phyloP scores from a whole-genome alignment of 306 rosid genomes.

The Erythrophleum fordii region DNA sequence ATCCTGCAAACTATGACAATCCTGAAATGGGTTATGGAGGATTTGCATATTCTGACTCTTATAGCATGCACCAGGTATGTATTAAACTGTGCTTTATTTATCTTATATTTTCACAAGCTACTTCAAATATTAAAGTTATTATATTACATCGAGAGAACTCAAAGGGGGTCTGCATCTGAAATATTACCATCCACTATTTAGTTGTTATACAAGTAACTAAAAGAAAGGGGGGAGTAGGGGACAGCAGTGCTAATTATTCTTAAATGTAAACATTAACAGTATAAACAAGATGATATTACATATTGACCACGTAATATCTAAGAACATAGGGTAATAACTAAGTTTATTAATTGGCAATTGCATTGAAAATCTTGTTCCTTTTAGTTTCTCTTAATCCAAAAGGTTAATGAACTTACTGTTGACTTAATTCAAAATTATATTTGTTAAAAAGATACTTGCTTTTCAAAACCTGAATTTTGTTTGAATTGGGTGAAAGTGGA shows the following conservation, averaged over 20 bases:
- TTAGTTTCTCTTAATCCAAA: not conserved
- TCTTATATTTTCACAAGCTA: not conserved
- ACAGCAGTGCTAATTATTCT: not conserved
- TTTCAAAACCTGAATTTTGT: not conserved
- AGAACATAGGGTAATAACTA: not conserved
- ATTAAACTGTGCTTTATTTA: conserved; percentile 5
- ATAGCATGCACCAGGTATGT: conserved; percentile 63
- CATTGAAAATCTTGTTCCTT: not conserved
- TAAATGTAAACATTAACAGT: not conserved
- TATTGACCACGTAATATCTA: not conserved
- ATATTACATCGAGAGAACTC: conserved; percentile 6
- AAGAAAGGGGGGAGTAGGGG: not conserved
- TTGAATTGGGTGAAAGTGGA: not conserved
- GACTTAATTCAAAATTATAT: not conserved
- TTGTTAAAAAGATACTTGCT: conserved; percentile 1
- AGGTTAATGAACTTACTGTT: not conserved
- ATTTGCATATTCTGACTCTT: conserved; percentile 55
- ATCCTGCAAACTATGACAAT: conserved; percentile 55
- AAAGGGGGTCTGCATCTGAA: conserved; percentile 1
- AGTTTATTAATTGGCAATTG: not conserved
- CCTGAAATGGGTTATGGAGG: conserved; percentile 62
- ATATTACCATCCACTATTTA: not conserved
- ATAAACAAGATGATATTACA: conserved; percentile 15
- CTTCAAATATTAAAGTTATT: not conserved
- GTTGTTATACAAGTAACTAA: not conserved